These are phyloP conservation scores for Sphaerostilbella broomeana DNA, from an alignment of 2,329 filamentous ascomycete species.

Conservation along the genomic window DNA sequence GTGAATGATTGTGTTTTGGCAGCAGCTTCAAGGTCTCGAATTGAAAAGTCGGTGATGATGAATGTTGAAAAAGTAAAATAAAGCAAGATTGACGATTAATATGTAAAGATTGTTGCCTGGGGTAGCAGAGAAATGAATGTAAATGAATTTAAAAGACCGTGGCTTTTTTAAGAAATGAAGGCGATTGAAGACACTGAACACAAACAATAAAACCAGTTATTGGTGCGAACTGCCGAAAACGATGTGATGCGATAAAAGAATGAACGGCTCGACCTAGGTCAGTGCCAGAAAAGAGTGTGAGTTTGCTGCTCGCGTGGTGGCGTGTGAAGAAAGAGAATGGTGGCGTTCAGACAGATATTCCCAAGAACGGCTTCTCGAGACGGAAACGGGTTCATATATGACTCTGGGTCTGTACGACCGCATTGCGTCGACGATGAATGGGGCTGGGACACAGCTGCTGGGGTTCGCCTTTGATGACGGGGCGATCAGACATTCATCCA, in stretches of 20 bases:
- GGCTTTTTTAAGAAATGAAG: too few species aligned
- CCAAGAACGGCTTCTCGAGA: slow-evolving; percentile 4
- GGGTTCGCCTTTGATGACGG: slow-evolving; percentile 8
- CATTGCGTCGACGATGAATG: too few species aligned
- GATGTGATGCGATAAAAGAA: slow-evolving; percentile 4
- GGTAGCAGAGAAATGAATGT: too few species aligned
- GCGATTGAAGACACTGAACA: too few species aligned
- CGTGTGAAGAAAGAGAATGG: slow-evolving; percentile 8
- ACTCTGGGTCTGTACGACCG: too few species aligned
- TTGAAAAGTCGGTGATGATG: neutral
- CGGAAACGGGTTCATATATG: slow-evolving; percentile 8
- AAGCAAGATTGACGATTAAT: neutral
- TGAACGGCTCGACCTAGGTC: slow-evolving; percentile 1
- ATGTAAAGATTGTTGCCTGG: too few species aligned
- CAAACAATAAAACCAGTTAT: slow-evolving; percentile 4
- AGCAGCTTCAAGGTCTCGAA: too few species aligned
- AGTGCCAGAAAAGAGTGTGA: slow-evolving; percentile 4
- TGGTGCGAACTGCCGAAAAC: slow-evolving; percentile 10
- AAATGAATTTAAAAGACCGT: too few species aligned
- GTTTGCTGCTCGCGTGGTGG: slow-evolving; percentile 2
- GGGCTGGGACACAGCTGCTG: too few species aligned
- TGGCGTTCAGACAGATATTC: slow-evolving; percentile 9
- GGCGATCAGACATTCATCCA: slow-evolving; percentile 5
- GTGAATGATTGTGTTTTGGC: too few species aligned
- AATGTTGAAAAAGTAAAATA: neutral